Base-by-base conservation (phyloP, 148 eudicot species). In the Nyssa sinensis region DNA sequence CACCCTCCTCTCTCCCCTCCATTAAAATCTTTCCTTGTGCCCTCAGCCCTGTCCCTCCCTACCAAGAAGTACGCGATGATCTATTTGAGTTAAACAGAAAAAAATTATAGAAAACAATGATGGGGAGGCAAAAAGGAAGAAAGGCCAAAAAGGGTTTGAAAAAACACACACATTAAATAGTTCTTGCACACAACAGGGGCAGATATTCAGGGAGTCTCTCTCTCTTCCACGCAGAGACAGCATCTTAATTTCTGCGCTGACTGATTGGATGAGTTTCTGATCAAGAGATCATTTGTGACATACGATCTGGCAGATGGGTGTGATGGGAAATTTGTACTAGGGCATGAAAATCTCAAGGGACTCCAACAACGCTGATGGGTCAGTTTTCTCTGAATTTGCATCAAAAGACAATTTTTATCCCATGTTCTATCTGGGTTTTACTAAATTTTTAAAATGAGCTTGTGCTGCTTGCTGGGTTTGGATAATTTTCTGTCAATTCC, bases 61-160 rank as follows among this genome's bases (percentile, higher is more conserved):
- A n/a, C n/a, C 30, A 17, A n/a, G n/a, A n/a, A n/a, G n/a, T n/a
- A 19, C 19, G 53, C 11, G 39, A 74, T 63, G 75, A 74, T 51
- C 39, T 39, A 30, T 7, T 2, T 57, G 75, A 73, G 77, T 72
- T 58, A 47, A 70, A 57, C 49, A 61, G n/a, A 76, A 67, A 19
- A 55, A 33, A 30, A 29, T 53, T n/a, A n/a, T n/a, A 66, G 21
- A 62, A 31, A 58, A 66, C n/a, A 59, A 62, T 47, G 80, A 80
- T 4, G 55, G 73, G 13, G 83, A 80, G 61, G 55, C 67, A 66
- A 75, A 75, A 75, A 71, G 72, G 62, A 41, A 24, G 77, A 31
- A 70, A 33, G 70, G n/a, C n/a, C 62, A 14, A 63, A 68, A 70
- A 49, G n/a, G n/a, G n/a, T n/a, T n/a, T n/a, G 28, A 62, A 31